These are phyloP conservation scores for Hippophae gyantsensis DNA, from an alignment of 306 rosid species.

Conservation along the genomic window DNA sequence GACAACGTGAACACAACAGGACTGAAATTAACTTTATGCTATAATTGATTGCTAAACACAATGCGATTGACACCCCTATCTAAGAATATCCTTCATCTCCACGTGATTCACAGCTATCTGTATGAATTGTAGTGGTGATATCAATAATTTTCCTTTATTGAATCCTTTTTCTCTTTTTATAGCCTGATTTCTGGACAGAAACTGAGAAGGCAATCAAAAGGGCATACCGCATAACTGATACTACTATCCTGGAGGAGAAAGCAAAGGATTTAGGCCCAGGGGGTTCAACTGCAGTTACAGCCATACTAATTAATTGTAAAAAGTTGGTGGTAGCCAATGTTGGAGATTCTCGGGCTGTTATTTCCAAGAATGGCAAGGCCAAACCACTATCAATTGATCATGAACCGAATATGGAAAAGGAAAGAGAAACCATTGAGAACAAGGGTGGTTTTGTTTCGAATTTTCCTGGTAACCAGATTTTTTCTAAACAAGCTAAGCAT, in stretches of 20 bases:
- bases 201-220: constrained; percentile 52
- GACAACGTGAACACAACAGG: too few relatives aligned
- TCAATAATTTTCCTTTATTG: too few relatives aligned
- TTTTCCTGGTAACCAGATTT: constrained; percentile 61
- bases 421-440: constrained; percentile 50
- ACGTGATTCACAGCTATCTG: too few relatives aligned
- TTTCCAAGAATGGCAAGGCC: constrained; percentile 59
- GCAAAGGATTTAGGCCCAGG: constrained; percentile 77
- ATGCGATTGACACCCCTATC: too few relatives aligned
- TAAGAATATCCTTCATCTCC: too few relatives aligned
- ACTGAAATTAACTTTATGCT: too few relatives aligned
- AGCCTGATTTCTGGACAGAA: constrained; percentile 81
- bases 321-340: constrained; percentile 78
- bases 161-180: constrained; percentile 6
- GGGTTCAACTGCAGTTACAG: constrained; percentile 98
- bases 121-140: too few relatives aligned
- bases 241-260: constrained; percentile 51
- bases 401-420: constrained; percentile 47
- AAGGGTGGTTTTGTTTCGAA: constrained; percentile 92
- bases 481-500: too few relatives aligned
- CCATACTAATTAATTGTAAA: constrained; percentile 73
- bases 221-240: constrained; percentile 68
- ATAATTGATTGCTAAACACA: too few relatives aligned
- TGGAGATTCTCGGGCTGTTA: constrained; percentile 91
- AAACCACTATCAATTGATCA: constrained; percentile 77